A percentile compares a stretch with the other conserved stretches of the same genome.
These are phyloP conservation scores for Lotmaria passim DNA, from an alignment of 208 protist species.

Conservation along the genomic window DNA sequence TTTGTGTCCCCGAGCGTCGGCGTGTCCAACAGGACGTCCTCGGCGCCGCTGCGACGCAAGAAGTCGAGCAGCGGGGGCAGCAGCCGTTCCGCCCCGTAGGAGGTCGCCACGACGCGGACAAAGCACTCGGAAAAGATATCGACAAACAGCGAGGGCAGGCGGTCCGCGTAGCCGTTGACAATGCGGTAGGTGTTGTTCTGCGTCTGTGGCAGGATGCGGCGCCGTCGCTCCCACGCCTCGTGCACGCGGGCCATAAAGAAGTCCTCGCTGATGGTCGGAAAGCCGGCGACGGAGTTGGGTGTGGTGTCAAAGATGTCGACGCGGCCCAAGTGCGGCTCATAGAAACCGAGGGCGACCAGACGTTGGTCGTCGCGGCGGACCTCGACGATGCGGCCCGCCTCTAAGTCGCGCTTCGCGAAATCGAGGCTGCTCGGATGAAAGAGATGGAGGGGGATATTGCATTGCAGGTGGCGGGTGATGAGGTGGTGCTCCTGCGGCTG, in stretches of 20 bases:
- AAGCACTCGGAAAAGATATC: conserved; percentile 85
- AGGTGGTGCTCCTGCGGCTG: conserved; percentile 39
- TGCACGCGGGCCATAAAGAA: conserved; percentile 75
- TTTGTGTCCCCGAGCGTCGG: conserved; percentile 59
- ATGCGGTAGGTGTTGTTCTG: conserved; percentile 80
- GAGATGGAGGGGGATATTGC: conserved; percentile 47
- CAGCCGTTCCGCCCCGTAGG: conserved; percentile 70
- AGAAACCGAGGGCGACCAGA: conserved; percentile 82
- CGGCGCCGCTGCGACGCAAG: conserved; percentile 60
- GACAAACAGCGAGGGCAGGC: conserved; percentile 79
- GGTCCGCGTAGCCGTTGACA: conserved; percentile 76
- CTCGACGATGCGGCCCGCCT: conserved; percentile 70
- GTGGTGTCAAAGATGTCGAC: conserved; percentile 86
- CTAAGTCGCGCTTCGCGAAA: conserved; percentile 57
- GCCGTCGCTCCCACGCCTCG: conserved; percentile 63
- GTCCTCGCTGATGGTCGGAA: conserved; percentile 84
- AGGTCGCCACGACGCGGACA: conserved; percentile 76
- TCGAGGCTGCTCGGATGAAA: conserved; percentile 68
- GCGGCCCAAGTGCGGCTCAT: conserved; percentile 62
- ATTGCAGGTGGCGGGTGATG: conserved; percentile 58
- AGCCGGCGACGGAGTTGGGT: conserved; percentile 29
- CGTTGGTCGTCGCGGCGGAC: conserved; percentile 56
- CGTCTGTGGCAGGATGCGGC: conserved; percentile 49
- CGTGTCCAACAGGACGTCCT: conserved; percentile 80
- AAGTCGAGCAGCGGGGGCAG: conserved; percentile 76